phyloP scores from a whole-genome alignment of 768 basidiomycete genomes.

The Mycena sanguinolenta region DNA sequence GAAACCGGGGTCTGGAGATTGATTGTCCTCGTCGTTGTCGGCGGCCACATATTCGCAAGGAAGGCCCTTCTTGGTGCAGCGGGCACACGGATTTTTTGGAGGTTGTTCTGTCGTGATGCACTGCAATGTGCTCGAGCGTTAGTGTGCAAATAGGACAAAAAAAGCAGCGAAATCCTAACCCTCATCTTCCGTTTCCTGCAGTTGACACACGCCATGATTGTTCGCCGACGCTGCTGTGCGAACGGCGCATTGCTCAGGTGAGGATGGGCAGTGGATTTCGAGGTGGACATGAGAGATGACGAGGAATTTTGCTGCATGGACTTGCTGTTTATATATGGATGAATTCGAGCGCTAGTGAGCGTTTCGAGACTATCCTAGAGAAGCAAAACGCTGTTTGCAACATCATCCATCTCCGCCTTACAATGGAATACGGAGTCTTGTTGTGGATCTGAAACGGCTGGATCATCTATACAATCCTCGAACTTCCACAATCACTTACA shows the following conservation, averaged over 20 bases:
- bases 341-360: neutral
- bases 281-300: neutral
- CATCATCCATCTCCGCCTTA: neutral
- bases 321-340: neutral
- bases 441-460: neutral
- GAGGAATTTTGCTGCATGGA: too few species aligned
- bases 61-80: conserved; percentile 1
- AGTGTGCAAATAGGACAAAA: neutral
- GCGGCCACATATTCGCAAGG: conserved; percentile 9
- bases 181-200: conserved; percentile 6
- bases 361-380: neutral
- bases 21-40: neutral
- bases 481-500: neutral
- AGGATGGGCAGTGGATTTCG: neutral
- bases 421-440: neutral
- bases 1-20: neutral
- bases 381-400: neutral
- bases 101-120: conserved; percentile 15
- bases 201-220: conserved; percentile 3
- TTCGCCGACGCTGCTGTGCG: neutral
- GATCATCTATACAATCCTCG: neutral
- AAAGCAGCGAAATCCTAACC: neutral
- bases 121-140: neutral
- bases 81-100: conserved; percentile 5
- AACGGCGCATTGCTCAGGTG: neutral